These are phyloP conservation scores for Zygosaccharomyces sapae DNA, from an alignment of 1,139 yeast genomes.

Conservation along the genomic window DNA sequence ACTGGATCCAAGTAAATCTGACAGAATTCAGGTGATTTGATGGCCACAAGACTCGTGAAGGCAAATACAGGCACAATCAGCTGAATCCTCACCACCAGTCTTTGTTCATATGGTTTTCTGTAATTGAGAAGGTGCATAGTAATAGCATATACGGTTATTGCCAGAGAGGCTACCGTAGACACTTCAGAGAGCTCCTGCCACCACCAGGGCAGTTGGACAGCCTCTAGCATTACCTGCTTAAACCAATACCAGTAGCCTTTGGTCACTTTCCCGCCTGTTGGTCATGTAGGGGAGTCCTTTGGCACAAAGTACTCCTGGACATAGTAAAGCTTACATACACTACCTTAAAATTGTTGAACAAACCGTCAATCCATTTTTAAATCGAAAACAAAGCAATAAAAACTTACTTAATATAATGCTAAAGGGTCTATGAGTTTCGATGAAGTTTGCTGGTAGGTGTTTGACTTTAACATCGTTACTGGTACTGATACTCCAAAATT, in stretches of 20 bases:
- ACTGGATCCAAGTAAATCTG: conserved; percentile 59
- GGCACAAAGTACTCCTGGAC: background rate
- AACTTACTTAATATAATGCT: background rate
- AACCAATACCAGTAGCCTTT: background rate
- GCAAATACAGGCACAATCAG: conserved; percentile 53
- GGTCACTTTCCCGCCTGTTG: background rate
- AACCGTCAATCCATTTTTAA: background rate
- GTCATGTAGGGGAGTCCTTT: background rate
- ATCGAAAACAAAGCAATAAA: background rate
- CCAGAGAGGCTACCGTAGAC: conserved; percentile 10
- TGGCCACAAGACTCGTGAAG: conserved; percentile 54
- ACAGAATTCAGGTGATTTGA: conserved; percentile 40
- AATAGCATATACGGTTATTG: conserved; percentile 46
- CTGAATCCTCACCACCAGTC: conserved; percentile 78
- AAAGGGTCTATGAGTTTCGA: background rate
- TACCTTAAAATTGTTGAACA: background rate
- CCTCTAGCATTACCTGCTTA: conserved; percentile 8
- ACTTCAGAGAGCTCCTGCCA: conserved; percentile 20
- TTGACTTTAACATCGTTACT: background rate
- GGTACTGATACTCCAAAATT: conserved; percentile 1
- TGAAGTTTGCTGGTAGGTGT: background rate
- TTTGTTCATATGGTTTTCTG: conserved; percentile 83
- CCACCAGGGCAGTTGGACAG: conserved; percentile 18
- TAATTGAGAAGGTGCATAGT: conserved; percentile 60
- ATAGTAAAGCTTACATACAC: background rate